Evolutionary conservation across 805 yeast genomes (phyloP), one percentile per base, ranked within the genome.

Genomic region (Spathaspora sp.): DNA sequence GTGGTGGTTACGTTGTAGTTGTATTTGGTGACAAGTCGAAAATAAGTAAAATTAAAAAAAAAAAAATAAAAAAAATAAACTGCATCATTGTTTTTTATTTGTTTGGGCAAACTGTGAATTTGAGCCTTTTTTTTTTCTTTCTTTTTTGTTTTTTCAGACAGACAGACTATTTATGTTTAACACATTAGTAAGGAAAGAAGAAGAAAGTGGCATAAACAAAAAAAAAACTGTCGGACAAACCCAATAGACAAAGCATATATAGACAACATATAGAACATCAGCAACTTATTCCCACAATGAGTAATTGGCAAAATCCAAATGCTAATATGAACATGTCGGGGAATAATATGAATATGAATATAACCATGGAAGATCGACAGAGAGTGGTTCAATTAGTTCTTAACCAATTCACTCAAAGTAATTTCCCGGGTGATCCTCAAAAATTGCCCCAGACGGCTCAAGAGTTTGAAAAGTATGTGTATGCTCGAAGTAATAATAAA

Each of bases 381-480:
- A 70, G 68, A 51, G 73, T 73, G 38, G 72, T 74, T 16, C 73
- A 69, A 52, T 63, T 73, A 35, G 63, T 74, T 17, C 60, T 71
- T 44, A 63, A 63, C 42, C 66, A 76, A 2, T 62, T 74, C 47
- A 66, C 66, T 53, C 65, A 58, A 28, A 54, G 64, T 39, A 64
- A 57, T 50, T 70, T 62, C 50, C 46, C 42, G 16, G 39, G 39
- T 38, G 71, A 70, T 52, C 66, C 66, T 18, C 69, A 66, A 46
- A 68, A 69, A 48, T 76, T 75, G 17, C 62, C 66, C 16, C 55
- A 61, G 31, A 65, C 83, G 58, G 90, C 91, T 3, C 86, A 82
- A 58, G 89, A 86, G 60, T 86, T 84, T 57, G 94, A 87, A 62
- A 80, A 82, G 52, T 81, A 76, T 57, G 79, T 89, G 20, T 86